Evolutionary conservation across 805 yeast species (phyloP).

Genomic region (Metschnikowia lunata): DNA sequence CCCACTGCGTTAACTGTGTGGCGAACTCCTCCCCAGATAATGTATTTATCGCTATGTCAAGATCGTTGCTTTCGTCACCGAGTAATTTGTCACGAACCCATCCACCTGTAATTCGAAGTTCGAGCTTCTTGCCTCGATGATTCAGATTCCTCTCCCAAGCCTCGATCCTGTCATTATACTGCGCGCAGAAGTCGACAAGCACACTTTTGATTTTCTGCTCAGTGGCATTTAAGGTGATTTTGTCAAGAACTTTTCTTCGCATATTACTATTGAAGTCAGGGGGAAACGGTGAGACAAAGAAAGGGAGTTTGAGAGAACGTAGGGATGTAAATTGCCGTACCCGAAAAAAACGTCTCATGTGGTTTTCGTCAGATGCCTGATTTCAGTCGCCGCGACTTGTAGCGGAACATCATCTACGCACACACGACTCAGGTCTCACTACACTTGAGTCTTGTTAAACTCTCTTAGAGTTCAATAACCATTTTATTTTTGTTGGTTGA

Average conservation of each 20-base stretch:
- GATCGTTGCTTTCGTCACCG: constrained; percentile 75
- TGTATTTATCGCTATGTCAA: constrained; percentile 86
- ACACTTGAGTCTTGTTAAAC: too few relatives aligned
- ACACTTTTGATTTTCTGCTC: constrained; percentile 40
- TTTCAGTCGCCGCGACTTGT: too few relatives aligned
- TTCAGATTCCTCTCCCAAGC: background rate
- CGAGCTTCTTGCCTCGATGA: constrained; percentile 27
- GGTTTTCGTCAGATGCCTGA: background rate
- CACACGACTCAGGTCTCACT: too few relatives aligned
- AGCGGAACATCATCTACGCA: too few relatives aligned
- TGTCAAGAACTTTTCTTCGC: constrained; percentile 2
- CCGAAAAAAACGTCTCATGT: background rate
- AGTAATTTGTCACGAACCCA: constrained; percentile 96
- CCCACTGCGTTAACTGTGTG: constrained; percentile 50
- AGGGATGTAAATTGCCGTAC: background rate
- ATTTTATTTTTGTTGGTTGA: too few relatives aligned
- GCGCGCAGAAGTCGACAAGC: constrained; percentile 38
- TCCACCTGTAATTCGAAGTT: constrained; percentile 87
- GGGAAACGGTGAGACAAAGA: background rate
- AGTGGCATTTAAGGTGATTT: constrained; percentile 33
- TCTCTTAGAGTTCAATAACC: too few relatives aligned
- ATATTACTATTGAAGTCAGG: background rate
- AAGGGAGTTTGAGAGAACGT: background rate
- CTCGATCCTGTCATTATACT: constrained; percentile 25
- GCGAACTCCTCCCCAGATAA: constrained; percentile 88